A percentile compares a stretch with the other conserved stretches of the same genome.
phyloP scores from a whole-genome alignment of 2,329 filamentous ascomycete genomes.

The Sporothrix globosa region DNA sequence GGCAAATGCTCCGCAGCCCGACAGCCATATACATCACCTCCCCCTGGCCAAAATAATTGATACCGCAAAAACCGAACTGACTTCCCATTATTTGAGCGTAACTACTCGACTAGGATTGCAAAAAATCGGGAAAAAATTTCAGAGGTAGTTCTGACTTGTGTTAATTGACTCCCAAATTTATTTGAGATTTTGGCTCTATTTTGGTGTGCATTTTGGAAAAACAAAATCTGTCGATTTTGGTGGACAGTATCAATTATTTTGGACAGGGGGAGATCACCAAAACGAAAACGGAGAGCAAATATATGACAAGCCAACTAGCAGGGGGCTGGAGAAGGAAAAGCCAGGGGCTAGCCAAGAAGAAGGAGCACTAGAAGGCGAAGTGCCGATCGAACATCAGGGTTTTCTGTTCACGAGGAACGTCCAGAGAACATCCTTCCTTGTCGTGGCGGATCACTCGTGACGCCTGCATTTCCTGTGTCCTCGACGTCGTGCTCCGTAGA shows the following conservation, averaged over 20 bases:
- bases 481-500: background rate
- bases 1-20: background rate
- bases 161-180: no score
- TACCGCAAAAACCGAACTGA: no score
- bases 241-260: no score
- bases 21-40: background rate
- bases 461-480: background rate
- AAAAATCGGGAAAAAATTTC: no score
- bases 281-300: background rate
- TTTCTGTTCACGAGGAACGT: conserved; percentile 19
- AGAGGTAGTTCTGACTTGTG: no score
- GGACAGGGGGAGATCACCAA: background rate
- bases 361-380: conserved; percentile 19
- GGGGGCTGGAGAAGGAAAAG: background rate
- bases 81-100: no score
- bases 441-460: conserved; percentile 2
- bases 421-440: conserved; percentile 19
- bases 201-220: no score
- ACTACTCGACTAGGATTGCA: no score
- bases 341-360: conserved; percentile 20
- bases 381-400: conserved; percentile 20
- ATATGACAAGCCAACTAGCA: background rate
- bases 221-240: no score
- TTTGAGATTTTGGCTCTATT: no score
- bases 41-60: no score